These are phyloP conservation scores for Aphanomyces stellatus DNA, from an alignment of 352 stramenopile species.

Conservation along the genomic window DNA sequence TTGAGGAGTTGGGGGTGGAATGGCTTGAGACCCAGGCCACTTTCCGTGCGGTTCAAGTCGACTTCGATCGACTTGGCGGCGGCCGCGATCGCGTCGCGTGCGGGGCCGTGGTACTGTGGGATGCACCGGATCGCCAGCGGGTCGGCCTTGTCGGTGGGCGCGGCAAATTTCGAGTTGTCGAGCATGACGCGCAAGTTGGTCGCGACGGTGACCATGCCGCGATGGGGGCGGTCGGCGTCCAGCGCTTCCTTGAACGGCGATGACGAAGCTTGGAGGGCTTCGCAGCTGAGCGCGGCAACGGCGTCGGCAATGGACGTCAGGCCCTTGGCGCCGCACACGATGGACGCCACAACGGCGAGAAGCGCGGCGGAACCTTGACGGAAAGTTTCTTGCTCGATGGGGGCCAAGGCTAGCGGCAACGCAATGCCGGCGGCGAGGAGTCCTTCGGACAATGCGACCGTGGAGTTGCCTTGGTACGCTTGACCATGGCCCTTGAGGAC, in stretches of 20 bases:
- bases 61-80: conserved; percentile 64
- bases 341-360: conserved; percentile 44
- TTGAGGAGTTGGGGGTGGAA: conserved; percentile 60
- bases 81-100: conserved; percentile 49
- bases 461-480: conserved; percentile 15
- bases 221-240: conserved; percentile 69
- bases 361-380: conserved; percentile 29
- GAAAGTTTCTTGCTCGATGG: conserved; percentile 32
- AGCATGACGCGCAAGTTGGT: conserved; percentile 81
- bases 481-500: conserved; percentile 27
- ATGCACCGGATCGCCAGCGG: conserved; percentile 35
- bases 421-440: conserved; percentile 22
- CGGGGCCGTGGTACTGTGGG: conserved; percentile 78
- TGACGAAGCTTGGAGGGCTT: conserved; percentile 54
- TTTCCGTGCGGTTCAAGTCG: conserved; percentile 50
- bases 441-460: conserved; percentile 19
- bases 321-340: conserved; percentile 50
- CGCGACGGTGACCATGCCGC: conserved; percentile 79
- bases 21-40: conserved; percentile 19
- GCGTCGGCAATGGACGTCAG: conserved; percentile 61
- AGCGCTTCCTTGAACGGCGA: conserved; percentile 77
- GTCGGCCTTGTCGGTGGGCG: conserved; percentile 35
- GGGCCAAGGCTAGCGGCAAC: conserved; percentile 33
- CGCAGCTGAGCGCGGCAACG: conserved; percentile 75
- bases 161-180: conserved; percentile 64